Percentiles rank a stretch among this genome's conserved stretches.
Conservation (phyloP, 1,139 yeast species). For the Taphrina wiesneri region DNA sequence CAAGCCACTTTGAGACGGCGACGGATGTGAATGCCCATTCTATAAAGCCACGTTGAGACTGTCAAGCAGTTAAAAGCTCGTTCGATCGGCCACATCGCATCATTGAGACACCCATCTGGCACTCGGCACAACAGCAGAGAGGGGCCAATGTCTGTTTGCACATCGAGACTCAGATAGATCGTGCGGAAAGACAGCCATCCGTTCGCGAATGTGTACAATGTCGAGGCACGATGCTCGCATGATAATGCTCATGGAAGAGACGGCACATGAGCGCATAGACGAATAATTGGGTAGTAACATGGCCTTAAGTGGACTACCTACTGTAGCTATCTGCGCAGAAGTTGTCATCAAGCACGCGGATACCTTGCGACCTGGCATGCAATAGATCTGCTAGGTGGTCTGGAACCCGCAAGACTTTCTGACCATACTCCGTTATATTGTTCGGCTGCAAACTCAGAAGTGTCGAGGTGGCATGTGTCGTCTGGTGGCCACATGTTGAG, state of each 20-base stretch:
- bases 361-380: not conserved
- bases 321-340: not conserved
- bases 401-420: not conserved
- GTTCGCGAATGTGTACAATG: not conserved
- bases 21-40: not conserved
- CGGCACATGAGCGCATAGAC: not conserved
- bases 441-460: not conserved
- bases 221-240: not conserved
- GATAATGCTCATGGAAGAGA: not conserved
- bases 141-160: not conserved
- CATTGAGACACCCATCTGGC: not conserved
- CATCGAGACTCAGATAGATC: not conserved
- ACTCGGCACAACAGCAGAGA: not conserved
- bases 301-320: not conserved
- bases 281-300: no score
- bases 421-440: not conserved
- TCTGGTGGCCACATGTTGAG: not conserved
- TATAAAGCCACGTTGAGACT: not conserved
- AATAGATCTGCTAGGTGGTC: not conserved
- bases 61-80: not conserved
- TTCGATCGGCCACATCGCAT: not conserved
- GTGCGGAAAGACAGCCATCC: not conserved
- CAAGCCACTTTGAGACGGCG: not conserved
- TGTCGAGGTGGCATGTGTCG: not conserved
- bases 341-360: not conserved